These are phyloP conservation scores for Huntiella abstrusa DNA, from an alignment of 2,329 filamentous ascomycete genomes.

Conservation along the genomic window DNA sequence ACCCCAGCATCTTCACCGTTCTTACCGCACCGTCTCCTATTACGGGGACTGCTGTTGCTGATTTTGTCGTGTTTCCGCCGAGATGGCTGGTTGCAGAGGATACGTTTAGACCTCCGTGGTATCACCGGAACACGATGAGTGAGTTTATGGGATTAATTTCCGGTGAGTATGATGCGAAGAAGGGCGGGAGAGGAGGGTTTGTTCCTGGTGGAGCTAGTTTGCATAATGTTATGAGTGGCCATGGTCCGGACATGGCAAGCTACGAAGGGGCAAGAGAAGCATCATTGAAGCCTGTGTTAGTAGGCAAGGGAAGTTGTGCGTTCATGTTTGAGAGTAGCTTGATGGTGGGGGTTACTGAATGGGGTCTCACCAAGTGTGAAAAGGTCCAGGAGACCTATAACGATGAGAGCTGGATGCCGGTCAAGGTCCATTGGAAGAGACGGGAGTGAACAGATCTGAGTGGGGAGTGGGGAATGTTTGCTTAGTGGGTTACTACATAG, in stretches of 20 bases:
- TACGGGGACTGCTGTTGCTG: slow-evolving; percentile 44
- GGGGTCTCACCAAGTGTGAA: slow-evolving; percentile 41
- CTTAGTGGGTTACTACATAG: not conserved
- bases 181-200: slow-evolving; percentile 32
- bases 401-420: slow-evolving; percentile 59
- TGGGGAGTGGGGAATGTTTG: no score
- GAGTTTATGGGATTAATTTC: slow-evolving; percentile 45
- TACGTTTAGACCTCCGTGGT: slow-evolving; percentile 55
- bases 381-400: slow-evolving; percentile 51
- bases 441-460: slow-evolving; percentile 17
- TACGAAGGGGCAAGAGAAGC: slow-evolving; percentile 37
- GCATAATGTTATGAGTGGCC: slow-evolving; percentile 56
- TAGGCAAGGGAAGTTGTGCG: slow-evolving; percentile 41
- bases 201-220: slow-evolving; percentile 39
- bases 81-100: slow-evolving; percentile 51
- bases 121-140: slow-evolving; percentile 49
- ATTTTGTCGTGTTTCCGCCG: slow-evolving; percentile 57
- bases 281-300: slow-evolving; percentile 34
- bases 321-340: slow-evolving; percentile 53
- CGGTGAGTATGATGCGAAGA: slow-evolving; percentile 44
- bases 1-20: slow-evolving; percentile 61
- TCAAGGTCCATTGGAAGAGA: slow-evolving; percentile 42
- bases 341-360: slow-evolving; percentile 54
- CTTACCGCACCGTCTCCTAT: slow-evolving; percentile 42
- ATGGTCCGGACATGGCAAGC: slow-evolving; percentile 39